A percentile compares a stretch with the other conserved stretches of the same genome.
Evolutionary conservation across 768 basidiomycete genomes (phyloP).

Genomic region (Cystobasidium ongulense): DNA sequence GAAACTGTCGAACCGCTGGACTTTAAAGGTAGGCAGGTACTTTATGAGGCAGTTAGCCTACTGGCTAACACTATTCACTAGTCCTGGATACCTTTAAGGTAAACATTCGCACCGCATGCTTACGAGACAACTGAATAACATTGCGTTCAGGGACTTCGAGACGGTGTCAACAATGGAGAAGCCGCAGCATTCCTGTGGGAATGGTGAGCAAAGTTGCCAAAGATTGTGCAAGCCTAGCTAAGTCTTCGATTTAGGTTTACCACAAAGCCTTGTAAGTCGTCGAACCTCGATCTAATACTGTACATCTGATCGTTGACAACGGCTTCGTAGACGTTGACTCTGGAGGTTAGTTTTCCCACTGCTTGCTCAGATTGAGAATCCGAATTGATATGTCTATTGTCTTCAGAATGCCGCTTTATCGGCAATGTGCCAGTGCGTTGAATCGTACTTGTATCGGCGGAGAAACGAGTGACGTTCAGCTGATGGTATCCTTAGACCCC

Average conservation of each 20-base stretch:
- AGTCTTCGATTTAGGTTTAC: constrained; percentile 53
- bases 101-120: not conserved
- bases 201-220: constrained; percentile 49
- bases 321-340: not conserved
- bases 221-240: not conserved
- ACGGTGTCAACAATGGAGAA: constrained; percentile 77
- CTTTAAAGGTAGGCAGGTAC: constrained; percentile 35
- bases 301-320: too few relatives aligned
- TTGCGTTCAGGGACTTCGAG: constrained; percentile 51
- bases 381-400: not conserved
- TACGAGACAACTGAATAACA: not conserved
- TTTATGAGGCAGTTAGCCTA: constrained; percentile 40
- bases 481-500: constrained; percentile 66
- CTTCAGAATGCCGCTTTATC: constrained; percentile 35
- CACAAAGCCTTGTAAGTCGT: constrained; percentile 57
- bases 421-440: constrained; percentile 27
- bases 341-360: not conserved
- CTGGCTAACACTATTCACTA: constrained; percentile 41
- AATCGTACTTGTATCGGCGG: too few relatives aligned
- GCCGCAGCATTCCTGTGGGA: constrained; percentile 90
- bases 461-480: constrained; percentile 56
- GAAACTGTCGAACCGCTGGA: constrained; percentile 41
- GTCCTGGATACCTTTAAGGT: constrained; percentile 75
- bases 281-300: not conserved
- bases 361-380: not conserved